Base-by-base conservation (phyloP, 2,329 filamentous ascomycete species). In the Colletotrichum orchidophilum region DNA sequence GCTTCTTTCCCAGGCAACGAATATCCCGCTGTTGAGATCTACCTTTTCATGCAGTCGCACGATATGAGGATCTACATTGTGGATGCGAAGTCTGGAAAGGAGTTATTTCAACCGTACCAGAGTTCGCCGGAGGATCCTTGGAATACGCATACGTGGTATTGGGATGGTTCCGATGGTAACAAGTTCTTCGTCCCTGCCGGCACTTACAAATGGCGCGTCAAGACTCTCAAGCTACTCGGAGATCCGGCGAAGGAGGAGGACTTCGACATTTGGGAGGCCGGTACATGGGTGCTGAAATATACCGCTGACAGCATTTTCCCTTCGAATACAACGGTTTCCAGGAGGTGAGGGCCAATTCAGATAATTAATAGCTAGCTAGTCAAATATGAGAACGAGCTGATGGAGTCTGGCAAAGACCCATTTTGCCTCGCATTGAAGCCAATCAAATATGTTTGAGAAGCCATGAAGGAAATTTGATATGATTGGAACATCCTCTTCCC, bases 111-210 rank as follows among this genome's bases (percentile, higher is more conserved):
- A 18, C 26, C 33, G 0, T 55, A 11, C 12, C 54, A 66, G 29
- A 50, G 62, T 2, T 27, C 67, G 8, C 50, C 67, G 0, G 55
- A 35, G 5, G 55, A 35, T 13, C 1, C 46, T 3, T 70, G 67
- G 63, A 57, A 55, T 4, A 33, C 2, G 2, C n/a, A 29, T 5
- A 26, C 18, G 0, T 70, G 67, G 67, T 70, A 66, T 11, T 66
- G 67, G 67, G 55, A 70, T 2, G 67, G 67, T 1, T 52, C 63
- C 6, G 67, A 70, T 11, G 67, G 11, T 2, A 52, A 66, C n/a
- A 70, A 66, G 27, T 24, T 49, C 1, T 60, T 39, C 18, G 24
- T 66, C 4, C 55, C 67, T 1, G 49, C 49, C 3, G 67, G 67
- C 3, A 70, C 18, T 2, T 66, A 66, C 27, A 42, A 39, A 6